Percentiles rank a stretch among this genome's conserved stretches.
These are phyloP conservation scores for Blastobotrys proliferans DNA, from an alignment of 1,139 yeast genomes.

Conservation along the genomic window DNA sequence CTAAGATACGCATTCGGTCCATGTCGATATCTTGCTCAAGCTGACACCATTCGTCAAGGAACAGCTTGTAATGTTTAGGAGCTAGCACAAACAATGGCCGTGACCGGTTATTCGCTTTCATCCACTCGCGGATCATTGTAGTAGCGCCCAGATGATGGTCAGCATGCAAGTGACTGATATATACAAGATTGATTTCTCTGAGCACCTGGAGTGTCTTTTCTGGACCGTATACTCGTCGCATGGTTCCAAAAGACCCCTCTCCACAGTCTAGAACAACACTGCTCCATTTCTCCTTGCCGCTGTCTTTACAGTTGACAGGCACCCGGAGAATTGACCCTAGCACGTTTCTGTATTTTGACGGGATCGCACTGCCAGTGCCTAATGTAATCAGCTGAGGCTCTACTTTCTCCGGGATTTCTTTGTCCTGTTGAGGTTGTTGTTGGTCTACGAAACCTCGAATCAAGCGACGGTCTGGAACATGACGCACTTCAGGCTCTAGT, in stretches of 20 bases:
- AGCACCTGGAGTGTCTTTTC: slow-evolving; percentile 39
- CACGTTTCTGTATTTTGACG: slow-evolving; percentile 81
- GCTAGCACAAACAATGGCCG: slow-evolving; percentile 51
- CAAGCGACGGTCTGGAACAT: slow-evolving; percentile 11
- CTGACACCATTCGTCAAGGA: slow-evolving; percentile 65
- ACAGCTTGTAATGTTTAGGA: slow-evolving; percentile 72
- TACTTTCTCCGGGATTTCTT: neutral
- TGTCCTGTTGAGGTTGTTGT: neutral
- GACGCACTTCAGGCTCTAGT: slow-evolving; percentile 23
- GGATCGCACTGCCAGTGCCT: slow-evolving; percentile 94
- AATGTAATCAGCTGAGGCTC: slow-evolving; percentile 64
- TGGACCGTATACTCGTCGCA: slow-evolving; percentile 59
- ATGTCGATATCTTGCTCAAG: slow-evolving; percentile 48
- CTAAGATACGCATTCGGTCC: slow-evolving; percentile 48
- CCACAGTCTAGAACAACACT: slow-evolving; percentile 78
- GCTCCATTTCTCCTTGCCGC: slow-evolving; percentile 3
- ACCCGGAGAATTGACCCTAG: slow-evolving; percentile 70
- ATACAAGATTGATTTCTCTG: slow-evolving; percentile 57
- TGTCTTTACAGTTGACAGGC: slow-evolving; percentile 48
- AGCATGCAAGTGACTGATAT: slow-evolving; percentile 89
- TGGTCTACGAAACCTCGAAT: slow-evolving; percentile 18
- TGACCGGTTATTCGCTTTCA: slow-evolving; percentile 35
- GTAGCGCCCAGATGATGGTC: slow-evolving; percentile 91
- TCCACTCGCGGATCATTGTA: slow-evolving; percentile 69
- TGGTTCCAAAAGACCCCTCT: slow-evolving; percentile 79